Evolutionary conservation across 2,329 filamentous ascomycete species (phyloP), one percentile per base, ranked within the genome.

Genomic region (Colletotrichum gloeosporioides): DNA sequence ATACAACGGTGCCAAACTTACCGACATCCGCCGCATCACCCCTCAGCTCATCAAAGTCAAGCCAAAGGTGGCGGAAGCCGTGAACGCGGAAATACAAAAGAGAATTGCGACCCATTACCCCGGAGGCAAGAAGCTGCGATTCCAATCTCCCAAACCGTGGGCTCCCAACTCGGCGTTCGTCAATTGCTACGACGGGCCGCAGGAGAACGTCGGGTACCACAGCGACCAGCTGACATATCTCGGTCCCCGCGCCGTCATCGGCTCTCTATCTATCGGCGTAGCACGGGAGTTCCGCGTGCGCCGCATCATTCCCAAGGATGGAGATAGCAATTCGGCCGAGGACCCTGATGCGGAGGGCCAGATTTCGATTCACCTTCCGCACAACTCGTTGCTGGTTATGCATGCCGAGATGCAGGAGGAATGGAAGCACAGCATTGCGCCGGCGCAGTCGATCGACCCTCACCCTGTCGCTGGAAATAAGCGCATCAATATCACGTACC

Each of bases 371-470:
- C 95, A 98, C 80, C 91, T 99, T 0, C 96, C 96, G 0, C 97
- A 99, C 84, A 99, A 99, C 83, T 98, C 95, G 1, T 90, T 99
- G 0, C 89, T 99, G 0, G 89, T 99, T 12, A 99, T 99, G 97
- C 96, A 99, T 81, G 96, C 96, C 1, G 95, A 98, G 82, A 99
- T 98, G 95, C 96, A 99, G 82, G 96, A 99, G 82, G 93, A 95
- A 82, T 99, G 96, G 96, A 99, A 98, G 84, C 97, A 99, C 84
- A 91, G 92, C 79, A 94, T 99, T 59, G 89, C 92, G 0, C 94
- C 96, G 0, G 93, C 94, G 0, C 88, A 90, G 65, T 92, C 93
- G 6, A 94, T 99, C 75, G 94, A 96, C 77, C 95, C 95, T 2
- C 97, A 99, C 83, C 95, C 96, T 0, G 83, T 98, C 2, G 91